Evolutionary conservation across 148 eudicot genomes (phyloP), one percentile per base, ranked within the genome.

Genomic region (Silene conica): DNA sequence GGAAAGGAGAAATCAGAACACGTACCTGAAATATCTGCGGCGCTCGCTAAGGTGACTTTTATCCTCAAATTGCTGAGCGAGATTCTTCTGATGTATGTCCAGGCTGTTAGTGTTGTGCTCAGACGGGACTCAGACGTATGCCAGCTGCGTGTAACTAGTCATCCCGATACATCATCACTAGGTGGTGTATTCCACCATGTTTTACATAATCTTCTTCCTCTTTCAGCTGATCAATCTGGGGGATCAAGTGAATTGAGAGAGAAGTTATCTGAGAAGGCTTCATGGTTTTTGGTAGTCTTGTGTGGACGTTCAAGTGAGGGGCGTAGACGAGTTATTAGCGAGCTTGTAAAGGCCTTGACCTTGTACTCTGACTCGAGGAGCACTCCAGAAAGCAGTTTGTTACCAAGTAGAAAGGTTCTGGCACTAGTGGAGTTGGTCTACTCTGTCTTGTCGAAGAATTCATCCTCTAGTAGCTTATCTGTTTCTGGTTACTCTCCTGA

Each of bases 251-350:
- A 92, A 61, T 84, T 96, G 87, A 86, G 89, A 77, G 83, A 74
- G 61, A 95, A 95, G 72, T 85, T 92, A 67, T 88, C 97, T 67
- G 99, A 95, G 77, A 95, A 95, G 84, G 99, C 97, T 83, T 90
- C 99, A 19, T 90, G 92, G 90, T 95, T 92, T 85, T 79, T 95
- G 78, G 97, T 92, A 63, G 97, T 95, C 71, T 82, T 95, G 83
- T 89, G 97, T 81, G 97, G 99, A 74, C 93, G 99, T 54, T 95
- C 99, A 69, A 79, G 89, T 72, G 99, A 95, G 85, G 99, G 96
- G 62, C 96, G 99, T n/a, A 90, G 85, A n/a, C 85, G 99, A 74
- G 96, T 95, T 19, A 86, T 90, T 48, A 89, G 72, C 81, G 99
- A 90, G 84, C 92, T 95, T 62, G 96, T 89, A 65, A 95, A 90